Percentiles rank a stretch among this genome's conserved stretches.
These are phyloP conservation scores for Arabidopsis lyrata DNA, from an alignment of 441 rosid species.

Conservation along the genomic window DNA sequence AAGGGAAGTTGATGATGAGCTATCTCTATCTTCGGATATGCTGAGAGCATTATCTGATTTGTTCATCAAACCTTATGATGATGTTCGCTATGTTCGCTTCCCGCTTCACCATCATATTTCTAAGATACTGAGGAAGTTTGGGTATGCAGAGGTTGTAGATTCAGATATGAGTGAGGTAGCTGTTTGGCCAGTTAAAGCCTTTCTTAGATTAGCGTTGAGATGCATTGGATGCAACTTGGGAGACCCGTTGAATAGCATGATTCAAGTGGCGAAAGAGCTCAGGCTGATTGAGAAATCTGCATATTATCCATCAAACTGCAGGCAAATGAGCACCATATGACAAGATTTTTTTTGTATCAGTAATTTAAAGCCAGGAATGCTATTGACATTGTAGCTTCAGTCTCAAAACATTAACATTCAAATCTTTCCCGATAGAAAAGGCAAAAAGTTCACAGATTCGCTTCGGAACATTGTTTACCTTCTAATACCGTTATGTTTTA, in stretches of 20 bases:
- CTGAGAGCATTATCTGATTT: conserved; percentile 40
- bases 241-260: conserved; percentile 35
- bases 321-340: not conserved
- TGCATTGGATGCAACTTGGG: conserved; percentile 39
- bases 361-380: not conserved
- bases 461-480: too few relatives aligned
- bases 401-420: not conserved
- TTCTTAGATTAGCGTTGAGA: conserved; percentile 39
- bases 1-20: conserved; percentile 28
- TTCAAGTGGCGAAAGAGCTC: conserved; percentile 37
- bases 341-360: not conserved
- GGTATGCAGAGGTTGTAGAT: conserved; percentile 32
- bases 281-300: conserved; percentile 21
- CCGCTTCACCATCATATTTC: conserved; percentile 32
- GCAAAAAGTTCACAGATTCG: too few relatives aligned
- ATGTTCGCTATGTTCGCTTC: not conserved
- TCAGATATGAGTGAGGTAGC: conserved; percentile 12
- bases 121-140: conserved; percentile 34
- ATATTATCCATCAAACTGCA: too few relatives aligned
- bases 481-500: too few relatives aligned
- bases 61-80: conserved; percentile 26
- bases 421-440: too few relatives aligned
- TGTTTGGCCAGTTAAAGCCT: conserved; percentile 22
- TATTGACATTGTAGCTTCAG: not conserved
- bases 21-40: conserved; percentile 36